Base-by-base conservation (phyloP, 106 monocot genomes). In the Acorus calamus region DNA sequence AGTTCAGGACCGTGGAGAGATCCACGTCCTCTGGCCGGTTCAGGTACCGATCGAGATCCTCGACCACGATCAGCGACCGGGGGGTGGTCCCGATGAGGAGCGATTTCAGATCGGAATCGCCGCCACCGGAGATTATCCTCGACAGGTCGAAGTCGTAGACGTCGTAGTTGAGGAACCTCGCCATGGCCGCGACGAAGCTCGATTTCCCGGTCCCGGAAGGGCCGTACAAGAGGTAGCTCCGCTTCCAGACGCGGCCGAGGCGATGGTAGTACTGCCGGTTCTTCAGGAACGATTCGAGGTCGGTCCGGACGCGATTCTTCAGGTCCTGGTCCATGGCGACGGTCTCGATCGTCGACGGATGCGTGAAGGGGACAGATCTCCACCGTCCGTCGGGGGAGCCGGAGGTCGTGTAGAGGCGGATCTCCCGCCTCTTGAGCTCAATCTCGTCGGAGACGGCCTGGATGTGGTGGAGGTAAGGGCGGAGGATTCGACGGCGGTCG, bases 141-240 rank as follows among this genome's bases (percentile, higher is more conserved):
- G 28, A 28, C 4, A 86, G 76, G 63, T 89, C 85, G 49, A 89
- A 44, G 59, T 85, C 79, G 79, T 89, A 89, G 51, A 85, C 28
- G 67, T 89, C 85, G 76, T 71, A 89, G 53, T 58, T 43, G 48
- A 89, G 73, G 74, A 82, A 85, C 8, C 77, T 73, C 4, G 89
- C 81, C 73, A 89, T 85, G 66, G 89, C 89, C 2, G 79, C 84
- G 42, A 73, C 79, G 67, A 89, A 81, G 48, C 80, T 72, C 48
- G 89, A 81, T 59, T 89, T 89, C 5, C 85, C 85, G 42, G 89
- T 84, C 46, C 89, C 89, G n/a, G 79, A 82, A 3, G 81, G 70
- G 42, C 89, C 89, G 74, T 79, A 67, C 4, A 89, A 76, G 57
- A 89, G 81, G 66, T 89, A 89, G 14, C 85, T 89, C 42, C 89